Evolutionary conservation across 768 basidiomycete species (phyloP), one percentile per base, ranked within the genome.

Genomic region (Rhizopogon vinicolor): DNA sequence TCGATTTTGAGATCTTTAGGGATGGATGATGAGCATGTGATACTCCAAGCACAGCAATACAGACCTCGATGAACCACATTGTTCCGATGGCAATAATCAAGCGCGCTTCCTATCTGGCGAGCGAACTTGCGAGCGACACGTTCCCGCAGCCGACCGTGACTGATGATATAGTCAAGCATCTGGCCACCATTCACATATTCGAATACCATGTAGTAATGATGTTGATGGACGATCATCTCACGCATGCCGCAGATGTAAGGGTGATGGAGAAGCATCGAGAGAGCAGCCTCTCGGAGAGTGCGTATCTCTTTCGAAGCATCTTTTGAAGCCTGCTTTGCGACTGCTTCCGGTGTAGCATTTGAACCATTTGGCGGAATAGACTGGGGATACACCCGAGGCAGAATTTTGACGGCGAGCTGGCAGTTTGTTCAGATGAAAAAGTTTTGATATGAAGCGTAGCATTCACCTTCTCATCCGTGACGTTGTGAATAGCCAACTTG

Each of bases 141-240:
- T 72, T 98, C 97, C 44, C 97, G 81, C 56, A 98, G 81, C 35
- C 97, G 82, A 16, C 97, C 97, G 65, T 99, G 97, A 64, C 91
- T 91, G 75, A 99, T 99, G 75, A 99, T 98, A 71, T 96, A 99
- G 80, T 99, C 97, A 61, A 99, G 84, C 93, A 99, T 94, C 78
- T 99, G 97, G 0, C 97, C 97, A 33, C 97, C 97, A 63, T 94
- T 96, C 72, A 98, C 92, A 70, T 97, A 98, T 71, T 99, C 97
- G 69, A 91, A 93, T 9, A 98, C 92, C 93, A 99, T 98, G 78
- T 98, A 99, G 75, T 98, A 98, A 73, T 99, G 95, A 65, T 99
- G 88, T 58, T 92, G 91, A 74, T 98, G 96, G 25, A 94, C 78
- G 68, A 98, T 93, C 89, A 99, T 94, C 75, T 96, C 93, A 62